Conservation (phyloP, 2,329 filamentous ascomycete genomes). For the Clarireedia monteithiana region DNA sequence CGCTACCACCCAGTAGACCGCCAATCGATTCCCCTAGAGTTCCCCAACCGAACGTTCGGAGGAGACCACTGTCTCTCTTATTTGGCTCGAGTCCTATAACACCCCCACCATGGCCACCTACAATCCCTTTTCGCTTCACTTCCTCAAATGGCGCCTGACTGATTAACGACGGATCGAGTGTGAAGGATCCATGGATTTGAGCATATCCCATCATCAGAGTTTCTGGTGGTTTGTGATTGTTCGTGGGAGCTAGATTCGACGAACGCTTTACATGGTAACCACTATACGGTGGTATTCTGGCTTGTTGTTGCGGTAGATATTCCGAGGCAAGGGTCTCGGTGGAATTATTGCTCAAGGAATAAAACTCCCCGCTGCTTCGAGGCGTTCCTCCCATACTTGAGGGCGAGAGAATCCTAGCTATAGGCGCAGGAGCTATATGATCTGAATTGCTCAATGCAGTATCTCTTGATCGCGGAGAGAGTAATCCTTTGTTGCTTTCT, state of each 20-base stretch:
- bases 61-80: slow-evolving; percentile 70
- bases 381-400: slow-evolving; percentile 73
- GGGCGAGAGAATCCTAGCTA: slow-evolving; percentile 64
- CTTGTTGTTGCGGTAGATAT: slow-evolving; percentile 53
- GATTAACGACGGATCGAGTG: slow-evolving; percentile 81
- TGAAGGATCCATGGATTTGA: slow-evolving; percentile 87
- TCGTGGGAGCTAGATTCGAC: slow-evolving; percentile 36
- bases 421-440: slow-evolving; percentile 44
- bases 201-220: slow-evolving; percentile 97
- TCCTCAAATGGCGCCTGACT: slow-evolving; percentile 88
- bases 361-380: slow-evolving; percentile 89
- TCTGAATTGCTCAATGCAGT: slow-evolving; percentile 45
- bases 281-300: slow-evolving; percentile 38
- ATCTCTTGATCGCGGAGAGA: slow-evolving; percentile 25
- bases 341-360: slow-evolving; percentile 90
- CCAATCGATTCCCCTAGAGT: slow-evolving; percentile 81
- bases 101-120: slow-evolving; percentile 79
- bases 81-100: slow-evolving; percentile 70
- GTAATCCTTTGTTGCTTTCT: slow-evolving; percentile 13
- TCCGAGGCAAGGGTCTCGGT: slow-evolving; percentile 90
- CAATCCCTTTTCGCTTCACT: slow-evolving; percentile 87
- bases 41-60: slow-evolving; percentile 81
- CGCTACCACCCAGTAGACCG: slow-evolving; percentile 75
- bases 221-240: slow-evolving; percentile 52
- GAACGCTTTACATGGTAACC: slow-evolving; percentile 31